Evolutionary conservation across 805 yeast species (phyloP).

Genomic region (Metschnikowia henanensis): DNA sequence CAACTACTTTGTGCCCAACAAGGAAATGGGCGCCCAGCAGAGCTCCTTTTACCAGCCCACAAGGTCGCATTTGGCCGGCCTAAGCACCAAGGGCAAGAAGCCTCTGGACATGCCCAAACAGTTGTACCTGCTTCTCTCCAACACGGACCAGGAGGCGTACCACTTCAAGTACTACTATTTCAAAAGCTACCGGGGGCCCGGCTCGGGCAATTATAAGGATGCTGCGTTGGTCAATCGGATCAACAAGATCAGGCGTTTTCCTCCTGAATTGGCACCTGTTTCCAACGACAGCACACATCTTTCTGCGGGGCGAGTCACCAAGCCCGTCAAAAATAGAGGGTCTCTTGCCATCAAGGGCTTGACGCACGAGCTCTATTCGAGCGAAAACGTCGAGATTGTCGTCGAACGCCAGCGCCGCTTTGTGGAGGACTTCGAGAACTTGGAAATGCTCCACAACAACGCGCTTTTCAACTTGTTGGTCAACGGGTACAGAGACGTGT

Average conservation of each 20-base stretch:
- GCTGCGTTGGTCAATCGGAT: constrained; percentile 41
- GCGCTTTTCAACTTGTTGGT: constrained; percentile 40
- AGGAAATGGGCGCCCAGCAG: constrained; percentile 25
- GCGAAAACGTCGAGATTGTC: constrained; percentile 30
- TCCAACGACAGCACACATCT: constrained; percentile 27
- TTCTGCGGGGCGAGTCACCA: constrained; percentile 18
- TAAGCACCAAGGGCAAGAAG: constrained; percentile 24
- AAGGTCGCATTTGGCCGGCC: constrained; percentile 10
- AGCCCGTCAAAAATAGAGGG: constrained; percentile 15
- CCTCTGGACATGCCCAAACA: constrained; percentile 30
- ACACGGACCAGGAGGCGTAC: constrained; percentile 36
- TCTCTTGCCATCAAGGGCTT: constrained; percentile 38
- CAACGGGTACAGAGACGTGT: constrained; percentile 40
- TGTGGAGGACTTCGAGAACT: constrained; percentile 37
- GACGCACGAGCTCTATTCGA: constrained; percentile 33
- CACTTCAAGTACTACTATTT: constrained; percentile 41
- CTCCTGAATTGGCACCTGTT: constrained; percentile 13
- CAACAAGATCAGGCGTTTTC: constrained; percentile 29
- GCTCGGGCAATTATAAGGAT: constrained; percentile 46
- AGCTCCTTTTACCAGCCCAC: constrained; percentile 15
- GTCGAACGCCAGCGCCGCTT: constrained; percentile 29
- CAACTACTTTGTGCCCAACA: constrained; percentile 37
- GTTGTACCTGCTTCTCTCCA: constrained; percentile 35
- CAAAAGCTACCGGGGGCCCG: constrained; percentile 44
- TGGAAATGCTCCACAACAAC: constrained; percentile 46